Percentiles rank a stretch among this genome's conserved stretches.
Evolutionary conservation across 306 rosid species (phyloP).

Genomic region (Vigna hirtella): DNA sequence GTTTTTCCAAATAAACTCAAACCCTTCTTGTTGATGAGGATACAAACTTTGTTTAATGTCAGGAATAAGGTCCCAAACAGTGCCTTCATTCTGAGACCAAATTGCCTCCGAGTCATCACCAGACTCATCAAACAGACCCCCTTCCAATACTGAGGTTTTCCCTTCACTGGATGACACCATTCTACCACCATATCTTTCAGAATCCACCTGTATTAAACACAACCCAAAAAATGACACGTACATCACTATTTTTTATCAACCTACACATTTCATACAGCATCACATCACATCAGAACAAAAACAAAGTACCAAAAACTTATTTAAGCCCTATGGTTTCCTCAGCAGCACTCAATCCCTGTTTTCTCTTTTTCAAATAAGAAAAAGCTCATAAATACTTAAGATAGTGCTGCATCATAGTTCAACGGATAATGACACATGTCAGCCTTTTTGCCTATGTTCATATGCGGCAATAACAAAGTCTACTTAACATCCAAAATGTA

Average conservation of each 20-base stretch:
- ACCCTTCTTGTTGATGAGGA: constrained; percentile 56
- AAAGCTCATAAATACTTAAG: background rate
- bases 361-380: background rate
- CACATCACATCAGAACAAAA: background rate
- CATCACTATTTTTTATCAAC: background rate
- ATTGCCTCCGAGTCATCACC: background rate
- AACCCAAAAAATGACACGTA: background rate
- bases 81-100: constrained; percentile 35
- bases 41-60: constrained; percentile 39
- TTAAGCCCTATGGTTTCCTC: background rate
- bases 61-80: constrained; percentile 57
- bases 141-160: constrained; percentile 23
- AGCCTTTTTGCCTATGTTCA: background rate
- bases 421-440: background rate
- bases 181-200: constrained; percentile 9
- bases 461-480: background rate
- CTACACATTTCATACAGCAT: background rate
- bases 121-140: constrained; percentile 1
- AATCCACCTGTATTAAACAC: constrained; percentile 35
- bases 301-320: background rate
- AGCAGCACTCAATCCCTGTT: background rate
- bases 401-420: constrained; percentile 4
- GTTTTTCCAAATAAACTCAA: constrained; percentile 55
- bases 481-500: constrained; percentile 1
- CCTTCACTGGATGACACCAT: background rate